These are phyloP conservation scores for Hansenula sp. DNA, from an alignment of 1,139 yeast genomes.

Conservation along the genomic window DNA sequence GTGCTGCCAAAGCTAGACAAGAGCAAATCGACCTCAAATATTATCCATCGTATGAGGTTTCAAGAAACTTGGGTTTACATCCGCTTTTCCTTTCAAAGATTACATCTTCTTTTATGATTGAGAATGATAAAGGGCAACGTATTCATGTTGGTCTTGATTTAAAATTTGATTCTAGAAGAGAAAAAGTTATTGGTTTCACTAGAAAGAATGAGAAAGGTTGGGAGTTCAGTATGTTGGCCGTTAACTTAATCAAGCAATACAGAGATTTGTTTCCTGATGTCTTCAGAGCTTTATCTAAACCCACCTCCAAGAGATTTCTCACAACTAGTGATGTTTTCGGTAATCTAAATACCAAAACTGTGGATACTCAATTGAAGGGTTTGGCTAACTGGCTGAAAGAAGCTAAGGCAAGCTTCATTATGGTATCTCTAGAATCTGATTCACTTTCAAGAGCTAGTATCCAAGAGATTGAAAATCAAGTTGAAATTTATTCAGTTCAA, in stretches of 20 bases:
- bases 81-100: constrained; percentile 71
- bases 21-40: constrained; percentile 59
- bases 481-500: constrained; percentile 43
- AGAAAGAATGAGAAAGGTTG: constrained; percentile 66
- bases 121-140: constrained; percentile 47
- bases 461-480: constrained; percentile 61
- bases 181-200: constrained; percentile 86
- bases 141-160: constrained; percentile 82
- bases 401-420: constrained; percentile 50
- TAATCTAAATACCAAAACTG: constrained; percentile 31
- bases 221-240: constrained; percentile 80
- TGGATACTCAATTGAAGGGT: constrained; percentile 39
- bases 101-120: constrained; percentile 68
- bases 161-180: constrained; percentile 75
- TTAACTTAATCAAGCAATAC: constrained; percentile 62
- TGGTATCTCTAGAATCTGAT: constrained; percentile 77
- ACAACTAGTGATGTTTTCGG: neutral
- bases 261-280: constrained; percentile 56
- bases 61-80: constrained; percentile 53
- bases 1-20: constrained; percentile 49
- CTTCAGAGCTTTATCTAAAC: constrained; percentile 34
- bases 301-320: neutral
- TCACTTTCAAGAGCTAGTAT: constrained; percentile 68
- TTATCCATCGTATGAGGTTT: constrained; percentile 64
- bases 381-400: constrained; percentile 58